These are phyloP conservation scores for Podospora sp. DNA, from an alignment of 495 filamentous ascomycete genomes.

Conservation along the genomic window DNA sequence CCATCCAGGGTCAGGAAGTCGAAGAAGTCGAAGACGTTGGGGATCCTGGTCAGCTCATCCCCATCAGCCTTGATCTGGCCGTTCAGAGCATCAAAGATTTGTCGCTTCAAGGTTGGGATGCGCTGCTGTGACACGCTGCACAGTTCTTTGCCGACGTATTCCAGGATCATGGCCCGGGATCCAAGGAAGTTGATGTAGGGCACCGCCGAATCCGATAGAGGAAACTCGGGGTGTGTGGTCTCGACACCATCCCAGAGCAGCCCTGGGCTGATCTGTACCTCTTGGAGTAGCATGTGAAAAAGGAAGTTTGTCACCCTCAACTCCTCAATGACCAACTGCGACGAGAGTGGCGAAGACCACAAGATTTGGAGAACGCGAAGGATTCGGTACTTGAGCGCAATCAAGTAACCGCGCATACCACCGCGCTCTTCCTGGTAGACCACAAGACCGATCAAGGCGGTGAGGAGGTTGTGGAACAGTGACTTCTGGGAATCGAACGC, in stretches of 20 bases:
- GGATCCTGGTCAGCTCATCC: slow-evolving; percentile 62
- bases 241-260: slow-evolving; percentile 70
- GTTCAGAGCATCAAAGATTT: slow-evolving; percentile 76
- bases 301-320: slow-evolving; percentile 76
- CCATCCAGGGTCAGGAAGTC: slow-evolving; percentile 82
- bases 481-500: slow-evolving; percentile 68
- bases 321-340: slow-evolving; percentile 70
- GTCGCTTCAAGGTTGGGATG: slow-evolving; percentile 72
- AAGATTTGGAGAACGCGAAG: slow-evolving; percentile 77
- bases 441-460: slow-evolving; percentile 64
- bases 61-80: slow-evolving; percentile 69
- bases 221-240: slow-evolving; percentile 58
- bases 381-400: slow-evolving; percentile 71
- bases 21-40: slow-evolving; percentile 86
- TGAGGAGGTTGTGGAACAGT: slow-evolving; percentile 79
- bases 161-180: slow-evolving; percentile 71
- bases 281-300: slow-evolving; percentile 65
- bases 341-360: slow-evolving; percentile 84
- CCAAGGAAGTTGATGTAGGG: slow-evolving; percentile 74
- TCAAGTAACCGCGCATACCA: slow-evolving; percentile 68
- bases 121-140: slow-evolving; percentile 70
- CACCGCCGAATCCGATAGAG: slow-evolving; percentile 60
- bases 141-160: slow-evolving; percentile 83
- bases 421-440: slow-evolving; percentile 58
- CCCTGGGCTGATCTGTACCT: slow-evolving; percentile 63